These are phyloP conservation scores for Fusarium beomiforme DNA, from an alignment of 2,329 filamentous ascomycete species.

Conservation along the genomic window DNA sequence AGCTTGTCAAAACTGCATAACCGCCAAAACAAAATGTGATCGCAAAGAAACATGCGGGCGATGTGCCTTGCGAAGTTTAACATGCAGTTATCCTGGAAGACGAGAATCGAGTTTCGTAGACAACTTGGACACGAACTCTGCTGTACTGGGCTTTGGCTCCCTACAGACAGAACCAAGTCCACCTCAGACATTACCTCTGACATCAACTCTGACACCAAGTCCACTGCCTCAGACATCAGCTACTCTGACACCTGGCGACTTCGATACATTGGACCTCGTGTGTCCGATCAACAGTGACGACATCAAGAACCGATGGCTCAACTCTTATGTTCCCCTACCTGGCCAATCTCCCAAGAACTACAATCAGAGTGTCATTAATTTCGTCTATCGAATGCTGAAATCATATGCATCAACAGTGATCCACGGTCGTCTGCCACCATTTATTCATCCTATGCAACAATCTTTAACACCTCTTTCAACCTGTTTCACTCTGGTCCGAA, in stretches of 20 bases:
- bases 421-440: constrained; percentile 53
- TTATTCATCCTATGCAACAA: constrained; percentile 54
- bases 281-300: constrained; percentile 59
- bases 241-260: neutral
- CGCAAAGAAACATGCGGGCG: constrained; percentile 48
- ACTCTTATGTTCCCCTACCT: constrained; percentile 56
- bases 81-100: constrained; percentile 44
- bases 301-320: constrained; percentile 61
- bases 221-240: neutral
- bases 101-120: neutral
- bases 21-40: constrained; percentile 54
- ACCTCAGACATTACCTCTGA: neutral
- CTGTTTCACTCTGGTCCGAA: constrained; percentile 54
- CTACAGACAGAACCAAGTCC: neutral
- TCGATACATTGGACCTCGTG: constrained; percentile 50
- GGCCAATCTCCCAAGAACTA: constrained; percentile 57
- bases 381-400: constrained; percentile 55
- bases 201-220: too few species aligned
- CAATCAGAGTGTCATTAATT: constrained; percentile 48
- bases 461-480: constrained; percentile 49
- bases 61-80: constrained; percentile 44
- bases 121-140: neutral
- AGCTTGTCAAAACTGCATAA: constrained; percentile 50
- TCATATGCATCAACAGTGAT: constrained; percentile 54
- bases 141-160: neutral